Conservation (phyloP, 139 green algal genomes). For the Chlorella ohadii region DNA sequence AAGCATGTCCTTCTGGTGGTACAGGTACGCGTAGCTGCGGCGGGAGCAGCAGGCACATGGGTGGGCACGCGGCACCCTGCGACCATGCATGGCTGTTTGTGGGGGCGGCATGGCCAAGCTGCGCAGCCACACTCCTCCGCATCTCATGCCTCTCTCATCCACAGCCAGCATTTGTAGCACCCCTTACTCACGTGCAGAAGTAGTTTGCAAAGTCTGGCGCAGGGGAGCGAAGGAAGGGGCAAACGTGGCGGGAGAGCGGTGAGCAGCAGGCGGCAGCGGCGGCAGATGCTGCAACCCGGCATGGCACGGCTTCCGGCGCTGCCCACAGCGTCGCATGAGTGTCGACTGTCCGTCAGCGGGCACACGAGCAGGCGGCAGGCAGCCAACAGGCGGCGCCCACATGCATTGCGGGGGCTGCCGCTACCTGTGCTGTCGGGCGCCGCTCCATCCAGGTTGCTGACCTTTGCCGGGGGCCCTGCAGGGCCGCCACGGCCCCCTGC, state of each 20-base stretch:
- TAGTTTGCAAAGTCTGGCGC: constrained; percentile 94
- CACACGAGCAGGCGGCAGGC: too few relatives aligned
- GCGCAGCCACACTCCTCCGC: too few relatives aligned
- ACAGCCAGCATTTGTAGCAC: too few relatives aligned
- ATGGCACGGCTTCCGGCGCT: not conserved
- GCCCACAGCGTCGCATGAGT: too few relatives aligned
- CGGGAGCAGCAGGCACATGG: not conserved
- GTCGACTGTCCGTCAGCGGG: not conserved
- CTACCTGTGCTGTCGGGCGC: constrained; percentile 77
- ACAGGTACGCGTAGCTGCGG: constrained; percentile 80
- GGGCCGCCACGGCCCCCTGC: too few relatives aligned
- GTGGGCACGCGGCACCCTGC: too few relatives aligned
- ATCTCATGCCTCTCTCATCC: too few relatives aligned
- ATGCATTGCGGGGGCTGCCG: not conserved
- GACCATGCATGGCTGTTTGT: too few relatives aligned
- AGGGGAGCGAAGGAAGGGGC: not conserved
- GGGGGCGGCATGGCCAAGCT: too few relatives aligned
- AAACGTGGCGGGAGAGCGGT: not conserved
- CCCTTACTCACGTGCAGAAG: constrained; percentile 88
- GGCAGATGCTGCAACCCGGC: not conserved
- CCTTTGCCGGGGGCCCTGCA: not conserved
- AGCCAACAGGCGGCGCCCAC: not conserved
- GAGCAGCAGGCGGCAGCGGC: not conserved
- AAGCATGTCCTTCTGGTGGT: constrained; percentile 99
- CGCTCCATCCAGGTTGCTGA: constrained; percentile 76